Evolutionary conservation across 1,139 yeast genomes (phyloP), one percentile per base, ranked within the genome.

Genomic region (Suhomyces ambrosiae): DNA sequence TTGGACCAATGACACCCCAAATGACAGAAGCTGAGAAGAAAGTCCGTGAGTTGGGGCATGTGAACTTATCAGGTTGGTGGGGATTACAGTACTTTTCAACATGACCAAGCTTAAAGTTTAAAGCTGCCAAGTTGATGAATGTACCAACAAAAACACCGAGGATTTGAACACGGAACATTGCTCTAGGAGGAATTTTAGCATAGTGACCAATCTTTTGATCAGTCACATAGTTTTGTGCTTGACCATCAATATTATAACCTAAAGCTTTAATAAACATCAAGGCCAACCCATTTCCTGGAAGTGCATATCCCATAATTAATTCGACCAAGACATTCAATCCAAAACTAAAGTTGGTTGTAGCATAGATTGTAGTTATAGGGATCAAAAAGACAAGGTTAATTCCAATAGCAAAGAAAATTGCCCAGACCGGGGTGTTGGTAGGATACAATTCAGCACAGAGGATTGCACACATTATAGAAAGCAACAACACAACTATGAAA

Each of bases 1-100:
- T 60, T 1, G 85, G 82, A 2, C 85, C 86, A 47, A 80, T 74
- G 8, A 76, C 76, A 39, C 86, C 86, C 87, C 87, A 82, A 31
- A 78, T 66, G 25, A 82, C 71, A 3, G 81, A 72, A 6, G 86
- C 79, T 35, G 69, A 67, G 60, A 65, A 80, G 54, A 71, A 78
- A 1, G 72, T 73, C 27, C 56, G 61, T 12, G 71, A 67, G 31
- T 55, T 61, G 22, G 77, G 79, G 52, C 84, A 79, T 2, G 74
- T 61, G 51, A 75, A 77, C 19, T 61, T 60, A 22, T 68, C 60
- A 7, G 52, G 35, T 40, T 77, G 78, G 22, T 53, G 48, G 11
- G 67, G 58, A 3, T 58, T 55, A 58, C 86, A 81, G 46, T 75
- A 61, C 34, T 68, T 74, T n/a, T 61, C 54, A 41, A 78, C 61